A percentile compares a stretch with the other conserved stretches of the same genome.
Conservation (phyloP, 345 rosid genomes). For the Eucalyptus shirleyi region DNA sequence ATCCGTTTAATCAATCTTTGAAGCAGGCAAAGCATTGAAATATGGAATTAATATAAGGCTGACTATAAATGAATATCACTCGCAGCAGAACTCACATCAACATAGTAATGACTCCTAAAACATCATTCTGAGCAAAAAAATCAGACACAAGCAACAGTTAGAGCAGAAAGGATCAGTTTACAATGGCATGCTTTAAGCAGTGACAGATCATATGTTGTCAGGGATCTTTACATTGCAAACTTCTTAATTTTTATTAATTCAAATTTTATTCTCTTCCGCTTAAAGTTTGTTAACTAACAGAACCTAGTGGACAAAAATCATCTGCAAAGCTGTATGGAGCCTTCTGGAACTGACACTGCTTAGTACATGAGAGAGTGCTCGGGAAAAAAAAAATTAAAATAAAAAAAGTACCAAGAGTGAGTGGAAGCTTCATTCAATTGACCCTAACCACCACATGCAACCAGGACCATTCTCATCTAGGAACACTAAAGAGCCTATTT, state of each 20-base stretch:
- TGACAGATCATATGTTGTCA: background rate
- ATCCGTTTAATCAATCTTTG: background rate
- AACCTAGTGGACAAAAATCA: background rate
- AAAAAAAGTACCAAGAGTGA: background rate
- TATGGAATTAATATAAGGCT: background rate
- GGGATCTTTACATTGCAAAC: background rate
- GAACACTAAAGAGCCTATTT: background rate
- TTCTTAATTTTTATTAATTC: background rate
- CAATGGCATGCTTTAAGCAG: background rate
- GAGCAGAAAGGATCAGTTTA: background rate
- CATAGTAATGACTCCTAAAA: background rate
- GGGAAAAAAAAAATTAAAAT: no score
- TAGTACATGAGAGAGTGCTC: background rate
- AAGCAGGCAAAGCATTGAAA: background rate
- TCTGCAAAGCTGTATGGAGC: background rate
- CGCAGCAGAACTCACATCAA: background rate
- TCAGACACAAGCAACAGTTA: background rate
- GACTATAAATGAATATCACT: background rate
- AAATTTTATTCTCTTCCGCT: background rate
- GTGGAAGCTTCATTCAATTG: background rate
- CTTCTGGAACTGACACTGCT: background rate
- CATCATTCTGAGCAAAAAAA: background rate
- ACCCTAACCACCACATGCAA: background rate
- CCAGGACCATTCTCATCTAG: background rate
- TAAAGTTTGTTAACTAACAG: background rate